Base-by-base conservation (phyloP, 2,329 filamentous ascomycete species). In the Rhytidhysteron rufulum region DNA sequence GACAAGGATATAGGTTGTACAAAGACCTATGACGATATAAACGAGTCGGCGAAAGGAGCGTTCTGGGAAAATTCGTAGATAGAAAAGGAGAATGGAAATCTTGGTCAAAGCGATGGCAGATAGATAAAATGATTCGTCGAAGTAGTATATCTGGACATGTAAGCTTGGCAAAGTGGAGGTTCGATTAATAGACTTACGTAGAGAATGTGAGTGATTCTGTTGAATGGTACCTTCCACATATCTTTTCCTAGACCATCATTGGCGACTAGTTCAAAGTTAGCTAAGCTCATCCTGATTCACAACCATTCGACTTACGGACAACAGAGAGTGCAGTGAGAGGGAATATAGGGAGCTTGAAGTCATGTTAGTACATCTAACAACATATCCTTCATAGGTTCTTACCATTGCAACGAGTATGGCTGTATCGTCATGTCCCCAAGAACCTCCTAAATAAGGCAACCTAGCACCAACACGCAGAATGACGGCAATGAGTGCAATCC, bases 231-330 rank as follows among this genome's bases (percentile, higher is more conserved):
- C 0, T 69, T 71, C 74, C 74, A 79, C 20, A 77, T 66, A 41
- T 79, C 75, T 15, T 56, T 66, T 2, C 75, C 73, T 5, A 77
- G 53, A 0, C 75, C 76, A 34, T 71, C 63, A 21, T 60, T 50
- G 33, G 50, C 47, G 17, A 54, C 41, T 50, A 15, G 15, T 9
- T 8, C 13, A 10, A 32, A 9, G 27, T 48, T 24, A 45, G 40
- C 21, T 32, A 22, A n/a, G n/a, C n/a, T n/a, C n/a, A n/a, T n/a
- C n/a, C n/a, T n/a, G n/a, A n/a, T n/a, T n/a, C n/a, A n/a, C n/a
- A n/a, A n/a, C n/a, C n/a, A n/a, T n/a, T n/a, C n/a, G n/a, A 48
- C 41, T 39, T 40, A 45, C 39, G 39, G 7, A 45, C 31, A 21
- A 54, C 34, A 5, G 52, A 50, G 10, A 56, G 42, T 18, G 43